Evolutionary conservation across 192 early-diverging fungal genomes (phyloP).

Genomic region (Chytriomyces hyalinus): DNA sequence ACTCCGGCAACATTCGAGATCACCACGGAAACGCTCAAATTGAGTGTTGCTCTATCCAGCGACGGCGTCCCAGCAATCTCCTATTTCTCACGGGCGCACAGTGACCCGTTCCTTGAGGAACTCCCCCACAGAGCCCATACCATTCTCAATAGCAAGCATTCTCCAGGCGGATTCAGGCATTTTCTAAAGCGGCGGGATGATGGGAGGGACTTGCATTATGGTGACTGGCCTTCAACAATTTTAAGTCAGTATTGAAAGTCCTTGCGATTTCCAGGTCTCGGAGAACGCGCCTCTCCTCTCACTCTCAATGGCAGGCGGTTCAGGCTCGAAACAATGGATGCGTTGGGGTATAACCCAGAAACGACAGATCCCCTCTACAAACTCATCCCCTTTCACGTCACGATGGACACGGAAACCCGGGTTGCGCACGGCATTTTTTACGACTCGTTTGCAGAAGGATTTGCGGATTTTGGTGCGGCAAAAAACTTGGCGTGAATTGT

Average conservation of each 20-base stretch:
- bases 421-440: constrained; percentile 62
- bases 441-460: constrained; percentile 54
- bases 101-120: constrained; percentile 52
- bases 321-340: constrained; percentile 58
- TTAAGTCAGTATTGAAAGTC: not conserved
- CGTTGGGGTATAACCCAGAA: constrained; percentile 63
- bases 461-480: constrained; percentile 53
- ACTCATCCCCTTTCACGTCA: constrained; percentile 60
- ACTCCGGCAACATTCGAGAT: not conserved
- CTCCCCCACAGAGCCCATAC: constrained; percentile 55
- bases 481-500: constrained; percentile 32
- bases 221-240: not conserved
- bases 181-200: constrained; percentile 39
- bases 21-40: constrained; percentile 7
- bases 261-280: constrained; percentile 39
- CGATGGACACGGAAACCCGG: constrained; percentile 36
- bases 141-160: constrained; percentile 35
- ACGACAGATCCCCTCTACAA: constrained; percentile 66
- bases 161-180: constrained; percentile 35
- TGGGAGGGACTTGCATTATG: constrained; percentile 47
- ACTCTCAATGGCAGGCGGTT: constrained; percentile 54
- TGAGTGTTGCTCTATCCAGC: not conserved
- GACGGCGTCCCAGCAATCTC: constrained; percentile 4
- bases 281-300: constrained; percentile 55
- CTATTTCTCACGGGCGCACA: constrained; percentile 3